phyloP scores from a whole-genome alignment of 257 asterid species.

The Solanum appendiculatum region DNA sequence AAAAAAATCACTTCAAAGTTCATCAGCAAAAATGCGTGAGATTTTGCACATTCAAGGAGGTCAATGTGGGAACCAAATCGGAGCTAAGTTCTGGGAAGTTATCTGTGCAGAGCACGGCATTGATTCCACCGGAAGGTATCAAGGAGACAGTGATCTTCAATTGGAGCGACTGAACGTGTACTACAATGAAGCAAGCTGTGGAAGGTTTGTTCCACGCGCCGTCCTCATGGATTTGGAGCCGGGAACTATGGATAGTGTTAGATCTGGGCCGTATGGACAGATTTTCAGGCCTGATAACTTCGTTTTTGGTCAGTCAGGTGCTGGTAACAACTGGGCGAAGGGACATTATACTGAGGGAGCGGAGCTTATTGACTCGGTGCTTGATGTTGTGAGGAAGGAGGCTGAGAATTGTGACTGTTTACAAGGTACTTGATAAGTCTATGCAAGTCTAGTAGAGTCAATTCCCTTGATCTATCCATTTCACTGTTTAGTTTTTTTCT shows the following conservation, averaged over 20 bases:
- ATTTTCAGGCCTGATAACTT: not conserved
- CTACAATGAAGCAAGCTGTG: conserved; percentile 6
- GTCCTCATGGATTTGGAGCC: conserved; percentile 5
- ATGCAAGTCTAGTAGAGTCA: not conserved
- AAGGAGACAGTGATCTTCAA: conserved; percentile 1
- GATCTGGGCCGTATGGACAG: conserved; percentile 2
- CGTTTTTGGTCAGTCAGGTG: not conserved
- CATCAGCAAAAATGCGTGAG: not conserved
- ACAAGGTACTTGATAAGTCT: not conserved
- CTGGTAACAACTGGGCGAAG: not conserved
- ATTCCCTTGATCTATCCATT: not conserved
- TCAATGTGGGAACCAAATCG: not conserved
- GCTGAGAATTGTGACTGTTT: conserved; percentile 1
- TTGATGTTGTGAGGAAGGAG: not conserved
- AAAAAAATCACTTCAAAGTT: not conserved
- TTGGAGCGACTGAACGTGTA: not conserved
- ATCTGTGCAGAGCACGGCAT: conserved; percentile 1
- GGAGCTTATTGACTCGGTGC: not conserved
- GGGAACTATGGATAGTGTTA: conserved; percentile 5
- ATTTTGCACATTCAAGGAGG: conserved; percentile 1
- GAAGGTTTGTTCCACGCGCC: conserved; percentile 7
- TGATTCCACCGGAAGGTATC: not conserved
- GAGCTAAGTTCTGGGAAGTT: conserved; percentile 1
- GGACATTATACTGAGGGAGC: conserved; percentile 3
- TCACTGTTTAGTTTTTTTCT: not conserved